Percentiles rank a stretch among this genome's conserved stretches.
Evolutionary conservation across 768 basidiomycete species (phyloP).

Genomic region (Fibroporia radiculosa): DNA sequence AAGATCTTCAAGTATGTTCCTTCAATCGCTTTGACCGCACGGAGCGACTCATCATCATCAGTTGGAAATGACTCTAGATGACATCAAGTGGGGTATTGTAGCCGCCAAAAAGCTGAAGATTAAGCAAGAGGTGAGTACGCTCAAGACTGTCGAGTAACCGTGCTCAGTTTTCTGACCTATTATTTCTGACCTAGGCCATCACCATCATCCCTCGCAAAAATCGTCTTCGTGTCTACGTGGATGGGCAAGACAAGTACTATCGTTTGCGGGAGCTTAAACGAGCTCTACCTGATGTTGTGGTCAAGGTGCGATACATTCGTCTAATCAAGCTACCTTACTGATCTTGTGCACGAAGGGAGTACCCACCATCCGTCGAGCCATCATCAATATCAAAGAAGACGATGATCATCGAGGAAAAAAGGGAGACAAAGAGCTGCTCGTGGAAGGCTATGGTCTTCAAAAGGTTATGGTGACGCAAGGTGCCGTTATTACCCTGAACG

Average conservation of each 20-base stretch:
- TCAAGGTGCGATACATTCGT: constrained; percentile 53
- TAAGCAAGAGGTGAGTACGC: constrained; percentile 62
- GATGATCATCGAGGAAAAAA: constrained; percentile 73
- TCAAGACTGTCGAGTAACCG: not conserved
- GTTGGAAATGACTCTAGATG: constrained; percentile 90
- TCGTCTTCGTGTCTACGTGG: constrained; percentile 73
- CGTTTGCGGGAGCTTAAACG: constrained; percentile 82
- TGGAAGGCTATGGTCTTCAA: constrained; percentile 95
- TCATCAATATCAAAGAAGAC: constrained; percentile 94
- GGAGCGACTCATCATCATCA: constrained; percentile 21
- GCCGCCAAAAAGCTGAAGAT: constrained; percentile 86
- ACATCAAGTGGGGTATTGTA: constrained; percentile 89
- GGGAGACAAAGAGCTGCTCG: constrained; percentile 84
- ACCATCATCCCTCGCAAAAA: constrained; percentile 68
- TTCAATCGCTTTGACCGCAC: too few relatives aligned
- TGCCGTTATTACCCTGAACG: constrained; percentile 23
- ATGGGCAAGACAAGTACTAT: constrained; percentile 73
- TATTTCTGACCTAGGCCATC: constrained; percentile 45
- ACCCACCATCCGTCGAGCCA: constrained; percentile 78
- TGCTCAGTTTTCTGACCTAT: not conserved
- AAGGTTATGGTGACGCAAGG: constrained; percentile 98
- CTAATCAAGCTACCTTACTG: not conserved
- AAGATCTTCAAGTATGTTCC: constrained; percentile 68
- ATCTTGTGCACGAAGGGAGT: constrained; percentile 54
- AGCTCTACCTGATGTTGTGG: constrained; percentile 75